Conservation (phyloP, 2,329 filamentous ascomycete genomes). For the Penicillium polonicum region DNA sequence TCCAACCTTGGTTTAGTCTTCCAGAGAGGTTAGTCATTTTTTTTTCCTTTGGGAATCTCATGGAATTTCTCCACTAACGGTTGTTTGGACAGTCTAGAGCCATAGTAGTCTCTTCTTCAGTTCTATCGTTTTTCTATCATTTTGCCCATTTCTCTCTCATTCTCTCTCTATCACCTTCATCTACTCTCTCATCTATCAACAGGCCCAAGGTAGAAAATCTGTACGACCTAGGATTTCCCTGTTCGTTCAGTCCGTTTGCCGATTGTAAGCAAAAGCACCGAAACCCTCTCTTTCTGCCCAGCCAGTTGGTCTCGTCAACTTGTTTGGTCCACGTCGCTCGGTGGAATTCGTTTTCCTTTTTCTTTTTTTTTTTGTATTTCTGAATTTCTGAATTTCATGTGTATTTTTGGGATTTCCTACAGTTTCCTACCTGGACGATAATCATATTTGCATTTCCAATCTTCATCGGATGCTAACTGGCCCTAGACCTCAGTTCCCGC, state of each 20-base stretch:
- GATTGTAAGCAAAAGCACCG: slow-evolving; percentile 15
- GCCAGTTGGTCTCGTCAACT: slow-evolving; percentile 17
- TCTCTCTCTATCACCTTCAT: slow-evolving; percentile 1
- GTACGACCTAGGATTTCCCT: slow-evolving; percentile 18
- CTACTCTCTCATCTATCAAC: neutral
- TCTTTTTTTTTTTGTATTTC: neutral
- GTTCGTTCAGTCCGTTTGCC: slow-evolving; percentile 22
- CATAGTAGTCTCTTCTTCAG: neutral
- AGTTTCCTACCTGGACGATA: neutral
- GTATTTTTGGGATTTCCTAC: neutral
- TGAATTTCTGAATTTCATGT: neutral
- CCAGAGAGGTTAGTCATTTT: neutral
- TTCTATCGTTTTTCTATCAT: neutral
- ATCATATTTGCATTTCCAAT: slow-evolving; percentile 1
- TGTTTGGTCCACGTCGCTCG: slow-evolving; percentile 22
- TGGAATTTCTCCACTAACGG: slow-evolving; percentile 9
- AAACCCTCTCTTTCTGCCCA: slow-evolving; percentile 20
- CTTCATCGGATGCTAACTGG: slow-evolving; percentile 10
- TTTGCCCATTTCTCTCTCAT: neutral
- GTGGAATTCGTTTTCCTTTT: slow-evolving; percentile 8
- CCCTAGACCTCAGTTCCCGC: slow-evolving; percentile 9
- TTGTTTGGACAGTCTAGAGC: slow-evolving; percentile 6
- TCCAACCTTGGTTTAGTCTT: neutral
- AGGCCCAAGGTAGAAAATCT: neutral
- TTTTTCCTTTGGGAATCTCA: neutral